Evolutionary conservation across 139 green algal species (phyloP).

Genomic region (Coelastrella sp.): DNA sequence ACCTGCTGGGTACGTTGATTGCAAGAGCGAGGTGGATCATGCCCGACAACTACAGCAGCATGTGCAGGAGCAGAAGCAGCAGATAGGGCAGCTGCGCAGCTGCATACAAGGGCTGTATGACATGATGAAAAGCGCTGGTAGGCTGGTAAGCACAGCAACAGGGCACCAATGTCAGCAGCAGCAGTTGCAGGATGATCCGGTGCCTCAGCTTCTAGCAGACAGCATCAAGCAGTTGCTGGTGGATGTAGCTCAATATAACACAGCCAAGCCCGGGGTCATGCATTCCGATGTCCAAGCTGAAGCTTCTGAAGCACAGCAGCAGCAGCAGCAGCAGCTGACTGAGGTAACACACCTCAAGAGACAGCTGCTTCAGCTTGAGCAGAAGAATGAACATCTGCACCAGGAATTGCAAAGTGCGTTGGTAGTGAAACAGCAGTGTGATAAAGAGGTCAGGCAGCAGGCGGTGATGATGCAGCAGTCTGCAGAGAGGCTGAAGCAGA

Average conservation of each 20-base stretch:
- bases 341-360: not conserved
- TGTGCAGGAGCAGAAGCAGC: not conserved
- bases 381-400: not conserved
- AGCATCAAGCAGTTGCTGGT: constrained; percentile 35
- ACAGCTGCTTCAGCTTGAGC: not conserved
- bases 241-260: not conserved
- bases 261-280: too few species aligned
- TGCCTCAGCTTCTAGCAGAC: not conserved
- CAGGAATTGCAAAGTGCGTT: too few species aligned
- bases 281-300: not conserved
- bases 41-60: not conserved
- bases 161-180: not conserved
- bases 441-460: not conserved
- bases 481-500: not conserved
- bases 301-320: not conserved
- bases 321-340: not conserved
- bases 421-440: not conserved
- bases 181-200: not conserved
- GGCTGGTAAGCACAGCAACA: not conserved
- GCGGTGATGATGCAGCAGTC: not conserved
- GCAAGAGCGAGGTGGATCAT: not conserved
- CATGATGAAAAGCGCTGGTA: not conserved
- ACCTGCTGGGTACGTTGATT: not conserved
- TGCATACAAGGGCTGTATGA: not conserved
- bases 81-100: not conserved